Evolutionary conservation across 2,329 filamentous ascomycete genomes (phyloP), one percentile per base, ranked within the genome.

Genomic region (Aureobasidium sp.): DNA sequence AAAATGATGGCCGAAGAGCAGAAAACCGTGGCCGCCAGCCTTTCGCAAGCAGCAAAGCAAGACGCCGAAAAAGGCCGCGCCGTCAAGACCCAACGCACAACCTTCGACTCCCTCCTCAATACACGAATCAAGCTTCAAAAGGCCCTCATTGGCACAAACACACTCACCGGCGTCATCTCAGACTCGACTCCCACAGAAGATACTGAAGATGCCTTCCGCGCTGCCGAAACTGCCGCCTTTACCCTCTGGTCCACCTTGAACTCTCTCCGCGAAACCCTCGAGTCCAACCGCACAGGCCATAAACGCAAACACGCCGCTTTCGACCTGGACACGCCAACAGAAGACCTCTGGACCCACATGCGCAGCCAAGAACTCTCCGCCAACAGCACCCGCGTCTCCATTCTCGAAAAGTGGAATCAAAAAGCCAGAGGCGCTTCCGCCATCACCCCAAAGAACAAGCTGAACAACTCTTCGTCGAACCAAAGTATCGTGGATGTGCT

Each of bases 111-210:
- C 0, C 83, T 97, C 0, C 82, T 99, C 35, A 96, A 96, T 75
- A 83, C 91, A 15, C 86, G 94, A 22, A 97, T 99, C 70, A 89
- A 93, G 64, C 77, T 99, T 19, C 95, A 99, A 73, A 97, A 97
- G 74, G 91, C 90, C 1, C 77, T 99, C 15, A 83, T 94, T 17
- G 87, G 89, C 0, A 84, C 87, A 29, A 97, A 97, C 73, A 88
- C 91, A 0, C 79, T 95, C 44, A 74, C 81, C 15, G 70, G 67
- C 3, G 67, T 73, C 65, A 64, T 67, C 3, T 14, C 44, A 2
- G 8, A 15, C n/a, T n/a, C 60, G 15, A 48, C 58, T 17, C 67
- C 81, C 1, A 73, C 73, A 9, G 68, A 70, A 15, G 74, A 69
- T 17, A 29, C 63, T 22, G 57, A 60, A 5, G 71, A 74, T 3